These are phyloP conservation scores for Protomyces arabidopsidicola DNA, from an alignment of 1,139 yeast genomes.

Conservation along the genomic window DNA sequence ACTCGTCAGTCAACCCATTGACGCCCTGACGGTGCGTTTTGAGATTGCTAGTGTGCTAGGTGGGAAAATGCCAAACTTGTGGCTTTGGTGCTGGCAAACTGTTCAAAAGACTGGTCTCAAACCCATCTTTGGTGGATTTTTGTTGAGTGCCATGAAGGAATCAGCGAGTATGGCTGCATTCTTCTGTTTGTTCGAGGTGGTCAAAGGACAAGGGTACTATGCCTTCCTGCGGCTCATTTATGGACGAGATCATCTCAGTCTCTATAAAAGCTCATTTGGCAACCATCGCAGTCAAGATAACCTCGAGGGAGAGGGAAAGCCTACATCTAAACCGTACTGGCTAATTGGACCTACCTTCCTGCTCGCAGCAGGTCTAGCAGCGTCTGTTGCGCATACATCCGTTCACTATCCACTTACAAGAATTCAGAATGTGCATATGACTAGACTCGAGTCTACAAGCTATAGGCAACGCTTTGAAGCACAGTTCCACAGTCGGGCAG, in stretches of 20 bases:
- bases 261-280: not conserved
- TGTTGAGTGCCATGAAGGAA: conserved; percentile 71
- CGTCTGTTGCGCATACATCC: conserved; percentile 69
- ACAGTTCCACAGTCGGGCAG: conserved; percentile 8
- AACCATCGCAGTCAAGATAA: not conserved
- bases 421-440: conserved; percentile 71
- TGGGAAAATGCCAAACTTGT: conserved; percentile 54
- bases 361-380: conserved; percentile 81
- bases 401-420: conserved; percentile 80
- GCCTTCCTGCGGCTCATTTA: conserved; percentile 28
- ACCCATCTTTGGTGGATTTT: conserved; percentile 88
- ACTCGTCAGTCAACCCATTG: conserved; percentile 89
- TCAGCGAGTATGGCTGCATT: conserved; percentile 81
- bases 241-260: conserved; percentile 24
- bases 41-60: conserved; percentile 65
- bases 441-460: conserved; percentile 75
- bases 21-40: conserved; percentile 81
- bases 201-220: conserved; percentile 45
- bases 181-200: conserved; percentile 77
- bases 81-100: conserved; percentile 70
- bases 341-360: conserved; percentile 55
- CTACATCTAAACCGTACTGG: conserved; percentile 27
- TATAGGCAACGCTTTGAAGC: conserved; percentile 38
- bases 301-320: not conserved
- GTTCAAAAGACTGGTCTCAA: conserved; percentile 67